These are phyloP conservation scores for Nakazawaea ishiwadae DNA, from an alignment of 805 yeast species.

Conservation along the genomic window DNA sequence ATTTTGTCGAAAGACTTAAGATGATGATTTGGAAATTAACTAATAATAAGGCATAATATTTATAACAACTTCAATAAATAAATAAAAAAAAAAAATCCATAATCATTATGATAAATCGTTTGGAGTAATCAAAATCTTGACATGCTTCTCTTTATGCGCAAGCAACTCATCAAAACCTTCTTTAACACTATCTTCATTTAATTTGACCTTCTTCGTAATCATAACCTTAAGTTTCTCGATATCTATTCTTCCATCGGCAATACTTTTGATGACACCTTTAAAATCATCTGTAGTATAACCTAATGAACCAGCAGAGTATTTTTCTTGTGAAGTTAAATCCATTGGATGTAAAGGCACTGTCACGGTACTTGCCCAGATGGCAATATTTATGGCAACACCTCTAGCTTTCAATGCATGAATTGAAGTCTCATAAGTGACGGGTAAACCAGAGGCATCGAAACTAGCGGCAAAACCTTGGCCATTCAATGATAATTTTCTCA, in stretches of 20 bases:
- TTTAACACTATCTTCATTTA: constrained; percentile 43
- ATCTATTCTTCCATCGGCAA: constrained; percentile 41
- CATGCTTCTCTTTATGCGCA: constrained; percentile 48
- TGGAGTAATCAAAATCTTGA: constrained; percentile 51
- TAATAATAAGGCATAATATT: background rate
- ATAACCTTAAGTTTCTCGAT: constrained; percentile 38
- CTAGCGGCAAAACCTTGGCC: constrained; percentile 43
- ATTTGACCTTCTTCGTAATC: constrained; percentile 48
- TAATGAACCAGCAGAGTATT: constrained; percentile 53
- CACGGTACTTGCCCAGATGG: constrained; percentile 52
- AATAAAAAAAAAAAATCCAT: too few species aligned
- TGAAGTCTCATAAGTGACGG: constrained; percentile 47
- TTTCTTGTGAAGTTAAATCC: constrained; percentile 52
- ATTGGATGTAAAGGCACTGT: constrained; percentile 48
- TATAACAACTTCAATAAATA: too few species aligned
- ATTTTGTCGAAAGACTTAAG: constrained; percentile 50
- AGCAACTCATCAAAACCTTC: constrained; percentile 49
- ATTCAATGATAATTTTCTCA: constrained; percentile 33
- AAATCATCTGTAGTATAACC: constrained; percentile 56
- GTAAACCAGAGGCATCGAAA: constrained; percentile 53
- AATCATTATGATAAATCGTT: too few species aligned
- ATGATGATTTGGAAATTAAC: constrained; percentile 32
- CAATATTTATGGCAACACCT: constrained; percentile 60
- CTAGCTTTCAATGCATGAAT: constrained; percentile 44
- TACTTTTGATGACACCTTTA: constrained; percentile 47